Percentiles rank a stretch among this genome's conserved stretches.
These are phyloP conservation scores for Aspergillus bertholletiae DNA, from an alignment of 495 filamentous ascomycete species.

Conservation along the genomic window DNA sequence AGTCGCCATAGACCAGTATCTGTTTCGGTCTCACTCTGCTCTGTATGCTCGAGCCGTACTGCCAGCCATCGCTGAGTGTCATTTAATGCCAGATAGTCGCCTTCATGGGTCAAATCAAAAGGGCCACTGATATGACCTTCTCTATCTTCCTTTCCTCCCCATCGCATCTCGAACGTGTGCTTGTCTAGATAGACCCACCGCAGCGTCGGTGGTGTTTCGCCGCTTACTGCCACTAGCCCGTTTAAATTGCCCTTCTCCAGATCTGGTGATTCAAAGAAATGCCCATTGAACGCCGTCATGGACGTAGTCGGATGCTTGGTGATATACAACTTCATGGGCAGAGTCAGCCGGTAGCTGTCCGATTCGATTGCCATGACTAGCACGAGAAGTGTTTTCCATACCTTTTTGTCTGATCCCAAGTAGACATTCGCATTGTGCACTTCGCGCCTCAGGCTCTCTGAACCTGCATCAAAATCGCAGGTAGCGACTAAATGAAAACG, in stretches of 20 bases:
- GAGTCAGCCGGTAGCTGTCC: neutral
- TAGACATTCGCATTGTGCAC: constrained; percentile 26
- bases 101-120: constrained; percentile 27
- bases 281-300: constrained; percentile 25
- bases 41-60: constrained; percentile 19
- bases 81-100: constrained; percentile 21
- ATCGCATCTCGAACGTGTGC: constrained; percentile 21
- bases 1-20: constrained; percentile 23
- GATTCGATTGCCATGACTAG: neutral
- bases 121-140: constrained; percentile 26
- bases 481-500: constrained; percentile 21
- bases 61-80: constrained; percentile 25
- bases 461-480: constrained; percentile 17
- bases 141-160: constrained; percentile 24
- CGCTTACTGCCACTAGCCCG: constrained; percentile 24
- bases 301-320: constrained; percentile 18
- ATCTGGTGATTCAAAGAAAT: constrained; percentile 23
- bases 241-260: constrained; percentile 20
- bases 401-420: constrained; percentile 25
- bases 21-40: constrained; percentile 9
- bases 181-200: constrained; percentile 27
- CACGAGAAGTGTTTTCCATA: constrained; percentile 6
- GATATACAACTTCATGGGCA: constrained; percentile 23
- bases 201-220: constrained; percentile 21
- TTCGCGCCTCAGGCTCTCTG: constrained; percentile 16